phyloP scores from a whole-genome alignment of 306 rosid genomes.

The cucumber (Cucumis sativus) region DNA sequence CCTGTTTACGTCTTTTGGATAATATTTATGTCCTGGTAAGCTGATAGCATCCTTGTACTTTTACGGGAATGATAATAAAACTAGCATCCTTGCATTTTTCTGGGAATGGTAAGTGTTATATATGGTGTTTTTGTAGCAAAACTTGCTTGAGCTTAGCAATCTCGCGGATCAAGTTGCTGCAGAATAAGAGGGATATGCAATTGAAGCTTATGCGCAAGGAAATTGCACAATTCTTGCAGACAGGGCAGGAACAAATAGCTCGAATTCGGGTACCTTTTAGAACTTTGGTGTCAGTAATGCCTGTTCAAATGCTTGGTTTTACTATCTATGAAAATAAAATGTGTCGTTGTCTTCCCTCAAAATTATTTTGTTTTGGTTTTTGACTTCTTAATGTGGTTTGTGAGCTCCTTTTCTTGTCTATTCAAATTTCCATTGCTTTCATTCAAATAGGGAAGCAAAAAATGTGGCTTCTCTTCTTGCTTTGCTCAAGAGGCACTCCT shows the following conservation, averaged over 20 bases:
- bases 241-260: slow-evolving; percentile 93
- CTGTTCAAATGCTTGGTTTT: not conserved
- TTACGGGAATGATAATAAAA: not conserved
- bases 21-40: not conserved
- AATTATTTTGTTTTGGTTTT: too few relatives aligned
- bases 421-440: too few relatives aligned
- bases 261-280: slow-evolving; percentile 62
- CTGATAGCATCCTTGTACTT: not conserved
- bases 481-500: too few relatives aligned
- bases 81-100: slow-evolving; percentile 7
- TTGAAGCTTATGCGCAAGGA: slow-evolving; percentile 88
- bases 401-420: too few relatives aligned
- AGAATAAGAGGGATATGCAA: slow-evolving; percentile 88
- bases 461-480: too few relatives aligned
- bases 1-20: not conserved
- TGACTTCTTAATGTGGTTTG: too few relatives aligned
- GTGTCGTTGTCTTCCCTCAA: not conserved
- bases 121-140: slow-evolving; percentile 47
- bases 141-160: slow-evolving; percentile 70
- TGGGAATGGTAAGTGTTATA: not conserved
- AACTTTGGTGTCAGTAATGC: slow-evolving; percentile 3
- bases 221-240: slow-evolving; percentile 84
- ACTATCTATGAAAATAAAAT: not conserved
- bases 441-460: too few relatives aligned
- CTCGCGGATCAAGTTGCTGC: slow-evolving; percentile 87